Evolutionary conservation across 306 rosid species (phyloP), one percentile per base, ranked within the genome.

Genomic region (Senna tora): DNA sequence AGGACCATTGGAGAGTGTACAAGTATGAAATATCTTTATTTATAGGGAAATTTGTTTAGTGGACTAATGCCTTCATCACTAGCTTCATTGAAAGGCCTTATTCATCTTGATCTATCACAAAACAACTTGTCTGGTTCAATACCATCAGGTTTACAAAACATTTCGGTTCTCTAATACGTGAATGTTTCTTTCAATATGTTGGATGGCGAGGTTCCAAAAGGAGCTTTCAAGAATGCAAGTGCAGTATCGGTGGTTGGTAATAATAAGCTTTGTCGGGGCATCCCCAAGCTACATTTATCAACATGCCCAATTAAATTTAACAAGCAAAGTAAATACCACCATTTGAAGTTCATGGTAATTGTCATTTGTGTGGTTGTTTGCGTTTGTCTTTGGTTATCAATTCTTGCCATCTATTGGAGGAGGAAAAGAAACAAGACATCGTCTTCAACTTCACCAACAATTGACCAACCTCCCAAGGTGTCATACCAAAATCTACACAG

Each of bases 81-180:
- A 15, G 39, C 41, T 38, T 69, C 54, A 34, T 42, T 54, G 5
- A 69, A 36, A 38, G 12, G 64, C n/a, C 53, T 60, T 58, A n/a
- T 4, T 13, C 2, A 58, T 15, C 17, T 58, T 1, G 43, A 58
- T 58, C 13, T 58, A n/a, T 73, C 77, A 34, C 25, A 36, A 47
- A 62, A 73, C 43, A 73, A 73, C 19, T n/a, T 73, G 11, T 62
- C 51, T 7, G 64, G 77, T 1, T 12, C 14, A 9, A 21, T 73
- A 13, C 71, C 19, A 14, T 13, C 2, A 0, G 38, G n/a, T 4
- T 21, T 62, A 6, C n/a, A 61, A 4, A 38, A 61, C 1, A 54
- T 73, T 50, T 58, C 22, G 5, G 6, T 7, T 6, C 65, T 58
- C 33, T 6, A 58, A 15, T 15, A 32, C 7, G 14, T 58, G 1